Conservation (phyloP, 2,329 filamentous ascomycete genomes). For the Gnomoniopsis sp. region DNA sequence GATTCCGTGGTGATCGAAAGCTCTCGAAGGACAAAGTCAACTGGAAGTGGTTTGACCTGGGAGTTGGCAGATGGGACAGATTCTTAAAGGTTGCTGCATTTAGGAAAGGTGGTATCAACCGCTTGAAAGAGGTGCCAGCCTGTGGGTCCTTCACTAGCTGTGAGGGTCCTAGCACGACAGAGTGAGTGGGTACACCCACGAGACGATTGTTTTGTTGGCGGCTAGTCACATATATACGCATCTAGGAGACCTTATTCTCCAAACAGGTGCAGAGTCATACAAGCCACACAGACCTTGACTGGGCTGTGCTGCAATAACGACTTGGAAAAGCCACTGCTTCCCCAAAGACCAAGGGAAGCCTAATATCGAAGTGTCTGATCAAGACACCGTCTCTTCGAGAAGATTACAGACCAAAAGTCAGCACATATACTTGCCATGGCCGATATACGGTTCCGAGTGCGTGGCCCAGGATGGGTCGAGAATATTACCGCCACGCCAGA, state of each 20-base stretch:
- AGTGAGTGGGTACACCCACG: background rate
- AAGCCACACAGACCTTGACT: background rate
- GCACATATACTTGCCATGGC: constrained; percentile 8
- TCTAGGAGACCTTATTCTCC: background rate
- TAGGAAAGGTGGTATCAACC: background rate
- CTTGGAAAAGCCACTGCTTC: background rate
- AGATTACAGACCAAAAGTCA: background rate
- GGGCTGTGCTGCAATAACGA: background rate
- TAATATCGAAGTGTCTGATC: background rate
- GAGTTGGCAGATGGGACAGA: background rate
- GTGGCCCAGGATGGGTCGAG: constrained; percentile 69
- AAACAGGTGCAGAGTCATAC: background rate
- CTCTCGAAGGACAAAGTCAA: background rate
- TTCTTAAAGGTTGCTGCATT: background rate
- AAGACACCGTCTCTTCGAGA: background rate
- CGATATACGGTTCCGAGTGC: constrained; percentile 70
- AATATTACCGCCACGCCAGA: constrained; percentile 66
- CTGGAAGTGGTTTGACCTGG: background rate
- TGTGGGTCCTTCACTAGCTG: background rate
- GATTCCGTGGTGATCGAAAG: background rate
- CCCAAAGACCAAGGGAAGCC: background rate
- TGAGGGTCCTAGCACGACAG: too few relatives aligned
- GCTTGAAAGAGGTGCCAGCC: background rate
- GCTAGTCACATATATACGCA: constrained; percentile 4
- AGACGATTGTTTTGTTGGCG: background rate